Conservation (phyloP, 2,329 filamentous ascomycete species). For the Phialophora tarda region DNA sequence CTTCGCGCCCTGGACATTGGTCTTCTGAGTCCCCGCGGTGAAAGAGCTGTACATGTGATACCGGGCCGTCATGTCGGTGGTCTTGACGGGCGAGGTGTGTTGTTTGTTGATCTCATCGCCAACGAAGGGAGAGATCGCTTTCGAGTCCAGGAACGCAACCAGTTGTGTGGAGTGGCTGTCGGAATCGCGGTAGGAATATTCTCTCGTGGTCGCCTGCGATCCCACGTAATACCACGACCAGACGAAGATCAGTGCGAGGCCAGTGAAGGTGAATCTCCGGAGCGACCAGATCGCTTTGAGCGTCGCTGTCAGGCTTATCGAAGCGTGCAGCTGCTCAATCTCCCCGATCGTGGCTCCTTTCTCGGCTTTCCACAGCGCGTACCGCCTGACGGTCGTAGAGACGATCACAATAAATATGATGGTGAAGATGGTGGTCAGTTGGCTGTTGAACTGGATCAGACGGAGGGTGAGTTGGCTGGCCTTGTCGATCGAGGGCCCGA, state of each 20-base stretch:
- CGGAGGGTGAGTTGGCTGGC: slow-evolving; percentile 22
- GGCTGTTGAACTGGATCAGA: slow-evolving; percentile 29
- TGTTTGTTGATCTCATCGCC: slow-evolving; percentile 18
- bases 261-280: slow-evolving; percentile 21
- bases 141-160: slow-evolving; percentile 12
- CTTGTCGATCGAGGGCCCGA: slow-evolving; percentile 23
- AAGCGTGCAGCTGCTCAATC: slow-evolving; percentile 30
- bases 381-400: slow-evolving; percentile 26
- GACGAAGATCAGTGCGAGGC: slow-evolving; percentile 13
- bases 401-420: slow-evolving; percentile 32
- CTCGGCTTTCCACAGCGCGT: slow-evolving; percentile 30
- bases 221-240: slow-evolving; percentile 34
- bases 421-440: slow-evolving; percentile 29
- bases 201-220: slow-evolving; percentile 23
- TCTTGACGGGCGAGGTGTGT: slow-evolving; percentile 9
- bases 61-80: slow-evolving; percentile 20
- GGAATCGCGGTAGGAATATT: slow-evolving; percentile 20
- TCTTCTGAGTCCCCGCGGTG: slow-evolving; percentile 22
- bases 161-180: slow-evolving; percentile 9
- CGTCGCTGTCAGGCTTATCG: slow-evolving; percentile 25
- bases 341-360: slow-evolving; percentile 25
- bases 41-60: slow-evolving; percentile 25
- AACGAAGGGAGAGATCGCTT: slow-evolving; percentile 17
- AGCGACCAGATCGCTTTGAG: slow-evolving; percentile 29
- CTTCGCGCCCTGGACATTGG: slow-evolving; percentile 15